These are phyloP conservation scores for Corymbia maculata DNA, from an alignment of 345 rosid genomes.

Conservation along the genomic window DNA sequence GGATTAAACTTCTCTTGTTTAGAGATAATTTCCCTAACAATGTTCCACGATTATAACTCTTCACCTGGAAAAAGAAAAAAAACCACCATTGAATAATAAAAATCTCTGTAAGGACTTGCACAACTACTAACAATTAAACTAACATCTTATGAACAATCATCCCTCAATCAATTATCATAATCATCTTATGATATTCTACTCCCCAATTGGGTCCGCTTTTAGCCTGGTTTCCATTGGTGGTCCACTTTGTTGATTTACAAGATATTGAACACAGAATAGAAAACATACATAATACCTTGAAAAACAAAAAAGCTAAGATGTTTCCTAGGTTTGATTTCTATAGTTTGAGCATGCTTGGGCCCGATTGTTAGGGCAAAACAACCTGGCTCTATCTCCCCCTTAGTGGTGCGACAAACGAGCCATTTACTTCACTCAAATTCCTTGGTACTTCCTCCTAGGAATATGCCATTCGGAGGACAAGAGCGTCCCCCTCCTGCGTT, in stretches of 20 bases:
- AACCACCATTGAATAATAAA: neutral
- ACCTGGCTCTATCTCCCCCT: neutral
- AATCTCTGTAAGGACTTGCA: neutral
- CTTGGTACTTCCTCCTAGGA: neutral
- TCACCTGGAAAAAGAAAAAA: neutral
- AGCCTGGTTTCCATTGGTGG: neutral
- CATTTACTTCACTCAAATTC: neutral
- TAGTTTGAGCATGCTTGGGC: neutral
- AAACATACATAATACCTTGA: neutral
- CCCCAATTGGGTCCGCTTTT: neutral
- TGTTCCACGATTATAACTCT: neutral
- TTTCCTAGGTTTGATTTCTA: neutral
- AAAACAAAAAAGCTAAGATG: neutral
- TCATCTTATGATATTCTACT: neutral
- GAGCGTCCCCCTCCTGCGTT: neutral
- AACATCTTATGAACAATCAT: neutral
- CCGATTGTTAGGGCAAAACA: neutral
- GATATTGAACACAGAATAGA: neutral
- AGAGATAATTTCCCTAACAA: neutral
- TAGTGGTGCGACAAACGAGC: neutral
- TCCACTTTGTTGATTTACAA: neutral
- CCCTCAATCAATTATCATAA: neutral
- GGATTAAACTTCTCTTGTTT: neutral
- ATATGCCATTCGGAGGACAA: neutral
- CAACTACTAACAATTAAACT: neutral